Base-by-base conservation (phyloP, 805 yeast genomes). In the Kodamaea jinghongensis region DNA sequence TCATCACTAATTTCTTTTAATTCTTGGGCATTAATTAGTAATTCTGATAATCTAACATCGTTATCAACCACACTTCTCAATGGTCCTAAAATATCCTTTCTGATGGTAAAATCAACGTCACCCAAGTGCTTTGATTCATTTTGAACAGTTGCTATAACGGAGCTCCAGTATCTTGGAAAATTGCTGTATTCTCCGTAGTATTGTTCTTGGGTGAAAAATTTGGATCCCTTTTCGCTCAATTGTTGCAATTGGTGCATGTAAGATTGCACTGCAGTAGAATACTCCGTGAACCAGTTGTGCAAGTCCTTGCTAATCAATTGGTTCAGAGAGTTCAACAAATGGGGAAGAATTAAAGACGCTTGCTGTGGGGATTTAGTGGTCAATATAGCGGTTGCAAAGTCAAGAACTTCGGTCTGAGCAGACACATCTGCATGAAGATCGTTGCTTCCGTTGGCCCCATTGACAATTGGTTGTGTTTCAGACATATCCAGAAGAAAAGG, bases 1-100 rank as follows among this genome's bases (percentile, higher is more conserved):
- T 50, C 49, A 30, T 58, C 11, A 54, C 58, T 34, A 66, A 60
- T 47, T 65, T 75, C 61, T 53, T 63, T 47, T 58, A 67, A 47
- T 65, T 69, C 67, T 58, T 60, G 66, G 6, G 66, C 73, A 59
- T 56, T 73, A 64, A 59, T 64, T 54, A 78, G 66, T 52, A 76
- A 73, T 53, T 78, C 83, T 17, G 71, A 63, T 76, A 78, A 79
- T 44, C 70, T 69, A 25, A 66, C 64, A 51, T 81, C 80, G 40
- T 71, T 75, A 34, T 78, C 70, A 27, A 78, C 65, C 45, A 75
- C 78, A 17, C 71, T 69, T 33, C 68, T 69, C 47, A 83, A 65
- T 2, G 81, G 83, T 6, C 67, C 67, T 45, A 81, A 61, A 31
- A 81, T 71, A 44, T 81, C 86, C 36, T 66, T 56, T 30, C 76